Evolutionary conservation across 495 filamentous ascomycete genomes (phyloP).

Genomic region (Podospora tetraspora): DNA sequence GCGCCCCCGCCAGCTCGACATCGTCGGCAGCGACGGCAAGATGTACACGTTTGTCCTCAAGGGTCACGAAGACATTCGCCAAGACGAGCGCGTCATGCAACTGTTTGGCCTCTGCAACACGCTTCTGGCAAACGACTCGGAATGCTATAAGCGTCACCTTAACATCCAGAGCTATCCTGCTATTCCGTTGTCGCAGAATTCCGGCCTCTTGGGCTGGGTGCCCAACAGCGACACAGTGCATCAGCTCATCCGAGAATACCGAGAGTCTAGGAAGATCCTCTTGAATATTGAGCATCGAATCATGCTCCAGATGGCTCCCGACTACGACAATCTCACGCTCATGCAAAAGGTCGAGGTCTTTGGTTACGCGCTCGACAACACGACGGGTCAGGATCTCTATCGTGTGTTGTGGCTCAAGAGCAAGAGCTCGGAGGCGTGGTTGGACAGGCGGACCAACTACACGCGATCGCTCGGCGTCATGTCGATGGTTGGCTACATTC

Average conservation of each 20-base stretch:
- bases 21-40: conserved; percentile 81
- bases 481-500: conserved; percentile 99
- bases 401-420: conserved; percentile 97
- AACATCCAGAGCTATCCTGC: conserved; percentile 93
- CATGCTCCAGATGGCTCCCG: conserved; percentile 99
- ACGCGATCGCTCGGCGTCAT: conserved; percentile 95
- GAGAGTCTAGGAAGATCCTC: conserved; percentile 91
- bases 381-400: conserved; percentile 96
- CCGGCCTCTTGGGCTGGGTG: conserved; percentile 94
- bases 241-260: conserved; percentile 92
- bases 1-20: conserved; percentile 79
- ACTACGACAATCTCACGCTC: conserved; percentile 94
- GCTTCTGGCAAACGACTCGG: conserved; percentile 81
- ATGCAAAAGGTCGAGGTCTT: conserved; percentile 99
- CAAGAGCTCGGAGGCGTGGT: conserved; percentile 95
- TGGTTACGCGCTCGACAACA: conserved; percentile 97
- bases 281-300: conserved; percentile 99
- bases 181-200: conserved; percentile 92
- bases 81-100: conserved; percentile 99
- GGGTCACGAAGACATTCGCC: conserved; percentile 96
- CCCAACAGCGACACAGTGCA: conserved; percentile 96
- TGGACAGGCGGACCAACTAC: conserved; percentile 95
- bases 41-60: conserved; percentile 85
- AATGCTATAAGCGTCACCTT: conserved; percentile 93
- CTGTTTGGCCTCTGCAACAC: conserved; percentile 96